Base-by-base conservation (phyloP, 129 eudicot genomes). In the Lactuca sativa region DNA sequence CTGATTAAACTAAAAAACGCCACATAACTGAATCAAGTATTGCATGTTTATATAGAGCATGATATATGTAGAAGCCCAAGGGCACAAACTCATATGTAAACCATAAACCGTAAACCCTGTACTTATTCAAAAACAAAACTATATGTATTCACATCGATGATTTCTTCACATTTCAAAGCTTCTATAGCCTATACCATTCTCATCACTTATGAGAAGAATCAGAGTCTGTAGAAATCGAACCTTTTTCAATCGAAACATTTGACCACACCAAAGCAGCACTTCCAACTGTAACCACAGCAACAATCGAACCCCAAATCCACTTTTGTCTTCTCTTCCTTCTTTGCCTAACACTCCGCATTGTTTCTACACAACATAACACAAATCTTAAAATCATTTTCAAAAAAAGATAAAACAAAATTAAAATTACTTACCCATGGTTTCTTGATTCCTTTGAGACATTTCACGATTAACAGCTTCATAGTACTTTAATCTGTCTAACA, bases 361-460 rank as follows among this genome's bases (percentile, higher is more conserved):
- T 62, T 74, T 92, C 98, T 92, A 55, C 61, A 69, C 73, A 73
- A 56, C 53, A 64, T 3, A 62, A 69, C 33, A 69, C 43, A 57
- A 59, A 18, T 6, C 16, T 38, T 17, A 7, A 57, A 59, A 41
- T 40, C 13, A 13, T 38, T 59, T 30, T 32, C 9, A 34, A n/a
- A 34, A 59, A 18, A 59, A 32, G 11, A 14, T 16, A 60, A 60
- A 33, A 21, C 4, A 56, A 55, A 33, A 13, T 8, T 7, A 7
- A 3, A 25, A 52, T 43, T 59, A 40, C 89, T 85, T 77, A 95
- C 97, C 99, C 40, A 95, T 73, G 63, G 90, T 80, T 85, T 95
- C 99, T 84, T 90, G 99, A 81, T 95, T 95, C 83, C 99, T 83
- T 59, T 84, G 97, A 44, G 95, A 95, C 99, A 95, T 87, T 76